phyloP scores from a whole-genome alignment of 2,329 filamentous ascomycete species.

The Cordyceps militaris region DNA sequence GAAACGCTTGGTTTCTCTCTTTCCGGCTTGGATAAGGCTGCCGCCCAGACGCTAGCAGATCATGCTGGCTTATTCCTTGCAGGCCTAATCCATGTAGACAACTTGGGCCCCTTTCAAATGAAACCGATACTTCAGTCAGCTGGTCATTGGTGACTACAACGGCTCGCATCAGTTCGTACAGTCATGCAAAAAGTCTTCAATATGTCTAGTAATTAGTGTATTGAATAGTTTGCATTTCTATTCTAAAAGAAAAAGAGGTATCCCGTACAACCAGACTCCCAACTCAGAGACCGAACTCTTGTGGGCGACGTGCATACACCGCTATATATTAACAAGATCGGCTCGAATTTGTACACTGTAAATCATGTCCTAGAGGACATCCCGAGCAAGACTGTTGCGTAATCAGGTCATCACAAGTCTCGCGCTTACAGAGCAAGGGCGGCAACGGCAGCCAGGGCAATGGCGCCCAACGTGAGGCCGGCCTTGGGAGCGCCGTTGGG shows the following conservation, averaged over 20 bases:
- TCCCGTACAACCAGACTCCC: constrained; percentile 8
- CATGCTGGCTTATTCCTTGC: background rate
- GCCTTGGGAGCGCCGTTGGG: constrained; percentile 22
- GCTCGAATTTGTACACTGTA: constrained; percentile 13
- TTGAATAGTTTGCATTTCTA: background rate
- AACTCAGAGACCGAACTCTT: background rate
- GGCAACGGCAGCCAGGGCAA: constrained; percentile 22
- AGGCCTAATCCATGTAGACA: background rate
- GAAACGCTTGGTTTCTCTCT: too few species aligned
- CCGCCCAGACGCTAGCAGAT: background rate
- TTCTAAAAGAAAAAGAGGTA: constrained; percentile 2
- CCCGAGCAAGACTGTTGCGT: background rate
- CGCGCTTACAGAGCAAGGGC: constrained; percentile 23
- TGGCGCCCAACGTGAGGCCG: constrained; percentile 19
- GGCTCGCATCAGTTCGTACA: too few species aligned
- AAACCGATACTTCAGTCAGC: background rate
- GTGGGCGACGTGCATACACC: background rate
- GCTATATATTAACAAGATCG: constrained; percentile 11
- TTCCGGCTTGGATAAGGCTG: too few species aligned
- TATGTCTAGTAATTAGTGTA: too few species aligned
- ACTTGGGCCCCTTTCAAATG: background rate
- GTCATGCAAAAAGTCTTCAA: too few species aligned
- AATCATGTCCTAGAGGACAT: background rate
- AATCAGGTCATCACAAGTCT: background rate
- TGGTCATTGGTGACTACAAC: too few species aligned